Evolutionary conservation across 1,139 yeast species (phyloP), one percentile per base, ranked within the genome.

Genomic region (Scheffersomyces parashehatae): DNA sequence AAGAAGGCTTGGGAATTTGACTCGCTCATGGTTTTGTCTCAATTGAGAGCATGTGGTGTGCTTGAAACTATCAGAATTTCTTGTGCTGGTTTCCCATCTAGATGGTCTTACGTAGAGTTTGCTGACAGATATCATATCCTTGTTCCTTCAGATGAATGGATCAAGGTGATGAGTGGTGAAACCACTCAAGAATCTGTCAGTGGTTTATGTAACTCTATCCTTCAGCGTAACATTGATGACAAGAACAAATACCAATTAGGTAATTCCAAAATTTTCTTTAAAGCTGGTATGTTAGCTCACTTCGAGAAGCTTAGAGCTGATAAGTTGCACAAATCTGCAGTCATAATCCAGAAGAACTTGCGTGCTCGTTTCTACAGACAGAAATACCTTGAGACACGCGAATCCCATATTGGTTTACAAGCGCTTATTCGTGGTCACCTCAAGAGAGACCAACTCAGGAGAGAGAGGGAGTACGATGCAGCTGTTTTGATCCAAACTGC

Each of bases 1-100:
- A 93, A 93, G 67, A 84, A 82, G 46, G 96, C 99, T 3, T 93
- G 99, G 99, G 86, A 84, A 62, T 93, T 93, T 68, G 97, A 90
- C 60, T 90, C 96, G 29, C 78, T 91, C 42, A 90, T 93, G 97
- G 99, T 93, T 37, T 75, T 93, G 51, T 85, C 96, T 6, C 99
- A 93, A 67, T 77, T 93, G 53, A 82, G 99, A 60, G 99, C 99
- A 12, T 93, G 99, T 76, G 99, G 99, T 83, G 99, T 93, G 40
- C 75, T 93, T 55, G 99, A 95, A 67, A 93, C 99, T 1, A 93
- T 93, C 60, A 77, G 96, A 57, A 93, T 93, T 42, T 91, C 98
- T 8, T 91, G 97, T 69, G 98, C 97, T 40, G 99, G 99, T 32
- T 93, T 90, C 77, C 99, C 99, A 29, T 86, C 97, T 0, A 79